These are phyloP conservation scores for Synchytrium microbalum DNA, from an alignment of 371 early-diverging fungal species.

Conservation along the genomic window DNA sequence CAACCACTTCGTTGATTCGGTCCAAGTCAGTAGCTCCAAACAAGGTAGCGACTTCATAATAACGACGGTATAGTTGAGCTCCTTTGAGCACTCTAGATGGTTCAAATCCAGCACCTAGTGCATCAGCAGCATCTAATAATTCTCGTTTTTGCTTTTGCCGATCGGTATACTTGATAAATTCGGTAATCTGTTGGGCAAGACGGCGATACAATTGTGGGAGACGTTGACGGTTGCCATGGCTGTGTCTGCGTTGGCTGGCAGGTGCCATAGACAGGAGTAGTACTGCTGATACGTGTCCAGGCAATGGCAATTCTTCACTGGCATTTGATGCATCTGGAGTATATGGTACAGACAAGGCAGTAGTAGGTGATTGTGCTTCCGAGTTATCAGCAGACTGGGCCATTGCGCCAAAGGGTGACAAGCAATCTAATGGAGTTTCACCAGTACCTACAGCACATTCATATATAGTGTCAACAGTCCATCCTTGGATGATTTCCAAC, in stretches of 20 bases:
- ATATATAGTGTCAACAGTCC: background rate
- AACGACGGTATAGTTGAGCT: background rate
- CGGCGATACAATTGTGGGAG: background rate
- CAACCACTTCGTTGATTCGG: no score
- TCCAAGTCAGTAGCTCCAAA: background rate
- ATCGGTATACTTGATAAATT: background rate
- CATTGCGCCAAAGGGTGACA: background rate
- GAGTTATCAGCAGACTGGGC: background rate
- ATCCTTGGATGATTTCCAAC: background rate
- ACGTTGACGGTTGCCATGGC: no score
- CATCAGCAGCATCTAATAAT: background rate
- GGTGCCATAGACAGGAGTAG: no score
- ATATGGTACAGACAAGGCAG: background rate
- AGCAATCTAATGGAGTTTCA: background rate
- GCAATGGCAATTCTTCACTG: background rate
- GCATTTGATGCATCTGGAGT: background rate
- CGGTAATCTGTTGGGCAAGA: background rate
- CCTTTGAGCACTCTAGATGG: background rate
- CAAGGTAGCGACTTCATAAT: background rate
- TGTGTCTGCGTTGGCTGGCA: no score
- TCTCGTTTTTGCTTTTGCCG: background rate
- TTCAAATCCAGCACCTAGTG: background rate
- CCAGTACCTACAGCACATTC: background rate
- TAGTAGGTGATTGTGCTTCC: background rate
- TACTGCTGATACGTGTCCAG: background rate